Base-by-base conservation (phyloP, 495 filamentous ascomycete species). In the Glarea lozoyensis region DNA sequence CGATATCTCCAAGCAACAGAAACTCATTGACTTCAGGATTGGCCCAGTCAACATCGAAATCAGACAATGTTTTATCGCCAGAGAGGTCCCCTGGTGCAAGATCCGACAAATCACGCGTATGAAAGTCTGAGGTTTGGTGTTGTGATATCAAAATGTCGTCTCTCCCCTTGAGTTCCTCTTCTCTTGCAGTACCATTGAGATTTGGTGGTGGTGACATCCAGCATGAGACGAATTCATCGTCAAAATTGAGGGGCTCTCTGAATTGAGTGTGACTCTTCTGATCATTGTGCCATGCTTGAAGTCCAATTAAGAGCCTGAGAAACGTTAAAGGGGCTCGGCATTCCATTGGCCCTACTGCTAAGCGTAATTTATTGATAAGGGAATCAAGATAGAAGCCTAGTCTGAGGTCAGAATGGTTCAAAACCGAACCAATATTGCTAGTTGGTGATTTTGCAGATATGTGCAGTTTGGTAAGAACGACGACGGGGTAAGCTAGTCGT, bases 381-480 rank as follows among this genome's bases (percentile, higher is more conserved):
- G 59, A 55, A 16, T 68, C 58, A 1, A 76, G 56, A 46, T 74
- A 76, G 27, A 55, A 60, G 10, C 60, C 62, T 12, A 70, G 56
- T 33, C 68, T 72, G 29, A 76, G 53, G 10, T 57, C 56, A 32
- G 65, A 49, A 0, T 59, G 49, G 0, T 63, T 62, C 9, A 75
- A 54, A 15, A 73, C 58, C 34, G 66, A 56, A 3, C 72, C 66
- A 6, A 76, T 53, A 0, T 59, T 53, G 5, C 61, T 60, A 7
- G 7, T 13, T 0, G 50, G 47, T 9, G 66, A 59, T 15, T 63
- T 63, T 16, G 70, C 60, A 0, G 69, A 68, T 46, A 68, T 69
- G 45, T 69, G 64, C 19, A 72, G 63, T 38, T 74, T 74, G 31
- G 72, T 52, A 9, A 76, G 57, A 2, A 68, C 65, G 22, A 69